Conservation (phyloP, 2,329 filamentous ascomycete genomes). For the Fusarium citri region DNA sequence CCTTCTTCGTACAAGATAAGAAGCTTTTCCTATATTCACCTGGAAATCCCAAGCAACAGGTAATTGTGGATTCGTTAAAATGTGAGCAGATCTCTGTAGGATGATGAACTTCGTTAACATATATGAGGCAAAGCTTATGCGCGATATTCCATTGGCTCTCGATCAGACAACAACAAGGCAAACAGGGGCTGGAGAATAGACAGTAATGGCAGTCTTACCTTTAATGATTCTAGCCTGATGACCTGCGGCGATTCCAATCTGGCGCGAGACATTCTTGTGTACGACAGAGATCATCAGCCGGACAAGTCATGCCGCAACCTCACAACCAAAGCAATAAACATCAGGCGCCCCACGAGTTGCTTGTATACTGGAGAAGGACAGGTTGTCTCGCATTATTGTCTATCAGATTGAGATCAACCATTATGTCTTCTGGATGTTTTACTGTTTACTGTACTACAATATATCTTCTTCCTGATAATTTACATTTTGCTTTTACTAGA, state of each 20-base stretch:
- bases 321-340: not conserved
- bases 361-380: not conserved
- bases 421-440: too few species aligned
- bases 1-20: not conserved
- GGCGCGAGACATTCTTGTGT: not conserved
- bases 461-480: too few species aligned
- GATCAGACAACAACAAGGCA: rapidly evolving
- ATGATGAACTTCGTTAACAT: not conserved
- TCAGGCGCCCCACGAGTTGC: not conserved
- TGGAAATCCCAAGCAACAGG: conserved; percentile 2
- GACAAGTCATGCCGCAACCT: not conserved
- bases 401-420: not conserved
- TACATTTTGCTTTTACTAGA: too few species aligned
- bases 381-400: not conserved
- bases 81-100: too few species aligned
- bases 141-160: not conserved
- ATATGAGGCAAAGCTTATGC: not conserved
- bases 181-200: not conserved
- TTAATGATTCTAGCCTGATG: not conserved
- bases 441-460: too few species aligned
- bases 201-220: not conserved
- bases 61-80: not conserved
- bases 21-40: conserved; percentile 11
- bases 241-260: not conserved
- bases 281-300: not conserved